These are phyloP conservation scores for Haplosporangium gracile DNA, from an alignment of 192 early-diverging fungal genomes.

Conservation along the genomic window DNA sequence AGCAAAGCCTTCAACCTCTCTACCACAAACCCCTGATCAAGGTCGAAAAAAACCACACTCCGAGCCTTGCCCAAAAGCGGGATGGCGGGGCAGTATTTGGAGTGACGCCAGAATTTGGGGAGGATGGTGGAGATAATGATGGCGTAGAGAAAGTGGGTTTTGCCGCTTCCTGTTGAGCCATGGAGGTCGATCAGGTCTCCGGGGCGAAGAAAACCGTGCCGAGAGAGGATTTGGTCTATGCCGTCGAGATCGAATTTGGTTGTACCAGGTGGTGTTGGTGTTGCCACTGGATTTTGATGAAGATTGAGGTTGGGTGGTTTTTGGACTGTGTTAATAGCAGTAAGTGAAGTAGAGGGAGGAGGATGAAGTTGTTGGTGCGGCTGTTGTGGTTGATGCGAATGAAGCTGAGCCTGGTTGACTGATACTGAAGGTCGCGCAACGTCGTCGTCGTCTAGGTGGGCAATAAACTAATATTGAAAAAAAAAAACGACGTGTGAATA, in stretches of 20 bases:
- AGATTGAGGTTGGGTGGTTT: background rate
- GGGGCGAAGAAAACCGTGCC: conserved; percentile 15
- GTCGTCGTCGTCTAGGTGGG: conserved; percentile 13
- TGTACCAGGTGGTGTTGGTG: background rate
- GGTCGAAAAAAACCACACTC: conserved; percentile 36
- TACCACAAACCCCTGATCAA: conserved; percentile 34
- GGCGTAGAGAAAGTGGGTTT: conserved; percentile 40
- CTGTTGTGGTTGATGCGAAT: background rate
- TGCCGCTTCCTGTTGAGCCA: conserved; percentile 32
- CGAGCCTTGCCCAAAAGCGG: conserved; percentile 15
- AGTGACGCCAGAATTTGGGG: conserved; percentile 39
- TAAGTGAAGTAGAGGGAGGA: background rate
- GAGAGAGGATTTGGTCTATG: conserved; percentile 23
- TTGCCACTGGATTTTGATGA: background rate
- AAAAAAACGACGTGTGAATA: background rate
- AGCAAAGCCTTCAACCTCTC: conserved; percentile 17
- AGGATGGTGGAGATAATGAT: conserved; percentile 47
- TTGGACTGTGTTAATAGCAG: background rate
- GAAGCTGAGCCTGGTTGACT: background rate
- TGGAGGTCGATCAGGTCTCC: conserved; percentile 49
- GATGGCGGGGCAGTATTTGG: conserved; percentile 4
- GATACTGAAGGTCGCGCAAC: background rate
- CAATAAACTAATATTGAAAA: conserved; percentile 22
- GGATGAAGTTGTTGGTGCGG: background rate
- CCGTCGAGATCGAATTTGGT: conserved; percentile 25